phyloP scores from a whole-genome alignment of 2,329 filamentous ascomycete genomes.

The Tolypocladium endophyticum region DNA sequence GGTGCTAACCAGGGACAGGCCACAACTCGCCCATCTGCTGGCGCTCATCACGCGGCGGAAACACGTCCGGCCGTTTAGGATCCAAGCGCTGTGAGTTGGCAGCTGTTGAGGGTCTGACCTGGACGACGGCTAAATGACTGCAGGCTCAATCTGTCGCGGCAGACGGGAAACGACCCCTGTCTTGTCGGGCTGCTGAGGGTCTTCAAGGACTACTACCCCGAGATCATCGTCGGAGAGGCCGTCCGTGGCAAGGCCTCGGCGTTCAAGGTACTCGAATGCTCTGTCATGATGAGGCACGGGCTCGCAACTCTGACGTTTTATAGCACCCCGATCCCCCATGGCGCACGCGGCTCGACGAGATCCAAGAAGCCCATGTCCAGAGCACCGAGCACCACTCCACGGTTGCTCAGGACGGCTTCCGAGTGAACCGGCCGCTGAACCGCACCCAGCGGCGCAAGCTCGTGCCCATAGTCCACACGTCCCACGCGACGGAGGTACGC shows the following conservation, averaged over 20 bases:
- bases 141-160: conserved; percentile 46
- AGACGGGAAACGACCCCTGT: conserved; percentile 61
- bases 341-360: conserved; percentile 54
- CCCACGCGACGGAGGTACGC: conserved; percentile 55
- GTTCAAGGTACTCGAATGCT: conserved; percentile 40
- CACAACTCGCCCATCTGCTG: conserved; percentile 63
- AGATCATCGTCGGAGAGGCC: conserved; percentile 68
- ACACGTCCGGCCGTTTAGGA: conserved; percentile 75
- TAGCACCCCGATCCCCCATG: conserved; percentile 69
- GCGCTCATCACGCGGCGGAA: conserved; percentile 70
- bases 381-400: conserved; percentile 27
- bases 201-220: conserved; percentile 87
- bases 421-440: conserved; percentile 41
- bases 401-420: conserved; percentile 42
- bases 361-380: conserved; percentile 50
- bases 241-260: conserved; percentile 49
- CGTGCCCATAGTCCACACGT: conserved; percentile 63
- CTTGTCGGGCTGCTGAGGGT: conserved; percentile 65
- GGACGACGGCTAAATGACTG: not conserved
- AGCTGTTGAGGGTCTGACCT: not conserved
- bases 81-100: conserved; percentile 56
- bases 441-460: conserved; percentile 24
- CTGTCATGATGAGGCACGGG: not conserved
- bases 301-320: conserved; percentile 4
- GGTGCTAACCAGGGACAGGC: conserved; percentile 20